Evolutionary conservation across 169 alveolate genomes (phyloP).

Genomic region (Plasmodium ovale): DNA sequence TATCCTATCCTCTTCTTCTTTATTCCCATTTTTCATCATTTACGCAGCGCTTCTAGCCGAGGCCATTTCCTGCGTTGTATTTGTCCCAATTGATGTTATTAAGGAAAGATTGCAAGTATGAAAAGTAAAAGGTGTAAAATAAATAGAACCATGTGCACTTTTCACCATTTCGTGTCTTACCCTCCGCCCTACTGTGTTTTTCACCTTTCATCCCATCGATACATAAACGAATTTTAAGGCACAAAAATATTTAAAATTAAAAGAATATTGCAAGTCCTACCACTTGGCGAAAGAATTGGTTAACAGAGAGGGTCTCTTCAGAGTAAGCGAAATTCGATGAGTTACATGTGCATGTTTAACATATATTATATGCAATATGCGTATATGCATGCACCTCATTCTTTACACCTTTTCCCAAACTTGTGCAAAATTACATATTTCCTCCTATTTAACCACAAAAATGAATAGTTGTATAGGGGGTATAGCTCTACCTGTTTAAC

Average conservation of each 20-base stretch:
- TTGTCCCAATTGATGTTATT: conserved; percentile 68
- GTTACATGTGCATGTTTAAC: neutral
- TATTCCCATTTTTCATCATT: neutral
- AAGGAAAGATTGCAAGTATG: conserved; percentile 72
- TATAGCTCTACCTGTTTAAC: conserved; percentile 64
- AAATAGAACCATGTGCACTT: neutral
- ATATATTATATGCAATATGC: neutral
- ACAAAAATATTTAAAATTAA: conserved; percentile 40
- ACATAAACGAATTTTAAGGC: conserved; percentile 15
- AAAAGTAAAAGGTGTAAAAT: neutral
- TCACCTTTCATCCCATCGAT: neutral
- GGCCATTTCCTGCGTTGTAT: conserved; percentile 47
- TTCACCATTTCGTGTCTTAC: neutral
- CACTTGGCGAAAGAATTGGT: conserved; percentile 22
- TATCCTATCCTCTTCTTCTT: neutral
- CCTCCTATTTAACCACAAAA: neutral
- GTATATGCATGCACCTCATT: neutral
- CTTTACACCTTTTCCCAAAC: too few relatives aligned
- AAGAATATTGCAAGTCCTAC: conserved; percentile 30
- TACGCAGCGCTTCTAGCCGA: conserved; percentile 40
- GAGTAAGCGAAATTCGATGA: conserved; percentile 14
- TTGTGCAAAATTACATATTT: neutral
- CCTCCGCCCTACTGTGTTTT: neutral
- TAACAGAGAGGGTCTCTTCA: conserved; percentile 29
- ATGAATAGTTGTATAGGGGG: conserved; percentile 55